Conservation (phyloP, 305 asterid species). For the Lippia alba region DNA sequence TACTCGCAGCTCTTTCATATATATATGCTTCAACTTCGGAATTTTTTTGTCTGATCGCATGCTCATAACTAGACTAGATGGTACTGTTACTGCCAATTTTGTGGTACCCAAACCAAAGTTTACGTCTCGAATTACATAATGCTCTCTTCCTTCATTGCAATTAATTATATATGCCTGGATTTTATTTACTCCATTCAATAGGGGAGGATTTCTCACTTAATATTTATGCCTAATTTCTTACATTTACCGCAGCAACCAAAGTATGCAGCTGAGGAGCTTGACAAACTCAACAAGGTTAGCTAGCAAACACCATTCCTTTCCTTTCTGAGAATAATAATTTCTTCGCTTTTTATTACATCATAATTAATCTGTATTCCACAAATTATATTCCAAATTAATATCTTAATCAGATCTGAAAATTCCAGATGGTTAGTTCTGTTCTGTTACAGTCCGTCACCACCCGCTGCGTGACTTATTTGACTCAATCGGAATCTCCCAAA, state of each 20-base stretch:
- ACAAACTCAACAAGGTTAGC: conserved; percentile 61
- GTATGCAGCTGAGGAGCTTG: conserved; percentile 39
- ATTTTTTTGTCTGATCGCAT: neutral
- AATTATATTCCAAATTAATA: conserved; percentile 4
- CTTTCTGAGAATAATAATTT: no score
- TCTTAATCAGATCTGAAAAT: conserved; percentile 34
- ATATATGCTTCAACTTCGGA: neutral
- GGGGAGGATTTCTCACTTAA: neutral
- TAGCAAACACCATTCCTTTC: conserved; percentile 9
- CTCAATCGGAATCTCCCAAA: conserved; percentile 19
- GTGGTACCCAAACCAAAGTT: neutral
- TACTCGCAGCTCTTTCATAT: no score
- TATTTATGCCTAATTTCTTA: neutral
- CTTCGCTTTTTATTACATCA: no score
- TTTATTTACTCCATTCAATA: no score
- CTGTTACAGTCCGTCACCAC: no score
- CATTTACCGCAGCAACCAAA: conserved; percentile 45
- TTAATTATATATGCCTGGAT: neutral
- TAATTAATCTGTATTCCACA: no score
- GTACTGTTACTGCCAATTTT: no score
- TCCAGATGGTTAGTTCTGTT: no score
- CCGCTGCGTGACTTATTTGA: neutral
- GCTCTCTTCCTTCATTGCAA: conserved; percentile 5
- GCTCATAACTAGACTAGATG: neutral
- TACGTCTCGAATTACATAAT: neutral